phyloP scores from a whole-genome alignment of 176 grass and related monocot genomes.

The Zoysia japonica region DNA sequence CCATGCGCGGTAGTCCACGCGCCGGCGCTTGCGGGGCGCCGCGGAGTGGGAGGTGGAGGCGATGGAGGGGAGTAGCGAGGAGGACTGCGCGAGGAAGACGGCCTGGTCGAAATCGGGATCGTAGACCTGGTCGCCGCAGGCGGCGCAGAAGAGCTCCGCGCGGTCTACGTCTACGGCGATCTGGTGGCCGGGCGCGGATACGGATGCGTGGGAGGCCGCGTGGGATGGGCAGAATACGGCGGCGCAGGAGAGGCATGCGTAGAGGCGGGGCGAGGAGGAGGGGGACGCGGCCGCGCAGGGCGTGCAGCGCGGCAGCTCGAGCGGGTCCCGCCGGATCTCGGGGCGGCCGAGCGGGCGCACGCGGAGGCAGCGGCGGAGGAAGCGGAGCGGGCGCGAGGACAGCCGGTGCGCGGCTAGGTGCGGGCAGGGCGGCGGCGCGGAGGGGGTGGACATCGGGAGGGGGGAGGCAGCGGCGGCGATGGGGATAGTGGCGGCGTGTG shows the following conservation, averaged over 20 bases:
- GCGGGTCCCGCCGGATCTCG: slow-evolving; percentile 67
- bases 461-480: background rate
- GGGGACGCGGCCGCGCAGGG: slow-evolving; percentile 48
- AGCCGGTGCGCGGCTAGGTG: slow-evolving; percentile 76
- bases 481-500: background rate
- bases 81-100: slow-evolving; percentile 71
- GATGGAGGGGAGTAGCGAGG: slow-evolving; percentile 42
- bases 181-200: slow-evolving; percentile 61
- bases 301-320: slow-evolving; percentile 60
- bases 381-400: slow-evolving; percentile 56
- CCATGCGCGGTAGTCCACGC: slow-evolving; percentile 78
- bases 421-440: slow-evolving; percentile 62
- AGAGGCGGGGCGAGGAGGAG: slow-evolving; percentile 46
- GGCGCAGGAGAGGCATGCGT: slow-evolving; percentile 80
- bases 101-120: slow-evolving; percentile 84
- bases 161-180: slow-evolving; percentile 92
- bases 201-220: slow-evolving; percentile 54
- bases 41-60: background rate
- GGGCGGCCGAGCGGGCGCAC: slow-evolving; percentile 71
- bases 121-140: slow-evolving; percentile 92
- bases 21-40: slow-evolving; percentile 55
- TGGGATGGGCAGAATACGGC: slow-evolving; percentile 69
- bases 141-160: slow-evolving; percentile 83
- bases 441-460: slow-evolving; percentile 37
- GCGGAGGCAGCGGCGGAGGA: slow-evolving; percentile 79